Evolutionary conservation across 2,329 filamentous ascomycete species (phyloP), one percentile per base, ranked within the genome.

Genomic region (Alternaria burnsii): DNA sequence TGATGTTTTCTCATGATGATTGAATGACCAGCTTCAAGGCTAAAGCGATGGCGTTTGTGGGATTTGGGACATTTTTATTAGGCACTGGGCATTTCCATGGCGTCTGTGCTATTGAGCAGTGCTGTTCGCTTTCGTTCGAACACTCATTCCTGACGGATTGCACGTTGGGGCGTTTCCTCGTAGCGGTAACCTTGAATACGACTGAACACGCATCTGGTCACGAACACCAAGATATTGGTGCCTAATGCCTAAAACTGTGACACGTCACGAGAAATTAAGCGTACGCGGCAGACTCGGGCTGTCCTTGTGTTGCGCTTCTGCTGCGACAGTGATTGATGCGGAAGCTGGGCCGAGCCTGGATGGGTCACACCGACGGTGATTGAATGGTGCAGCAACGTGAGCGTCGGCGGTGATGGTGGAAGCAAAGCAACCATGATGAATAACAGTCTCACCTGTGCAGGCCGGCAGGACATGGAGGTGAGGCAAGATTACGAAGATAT

Each of bases 1-100:
- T 20, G 82, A 84, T 70, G 72, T 74, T 48, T 71, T 73, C 65
- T 75, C 70, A 64, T 72, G 63, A 76, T 61, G 59, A 58, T 52
- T 60, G 59, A 57, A 53, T 55, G 58, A 60, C 43, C 38, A 46
- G 59, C 63, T 63, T 59, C 58, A 68, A 74, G n/a, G 36, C 36
- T 40, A 40, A 40, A 40, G 73, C 69, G 71, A 69, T 52, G 73
- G 73, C 71, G 73, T 73, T 72, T 73, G 68, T 61, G 69, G 66
- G 55, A 63, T 44, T 61, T 63, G 61, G 59, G 50, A 50, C 63
- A 74, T 76, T 75, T 38, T 43, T 72, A 71, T 58, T 53, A 57
- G 62, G 52, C 61, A 71, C 67, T 57, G 64, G 58, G 73, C 75
- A 77, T 76, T 71, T 68, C 60, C 65, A 66, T 34, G 74, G 72